phyloP scores from a whole-genome alignment of 2,329 filamentous ascomycete genomes.

The Trichoderma simmonsii region DNA sequence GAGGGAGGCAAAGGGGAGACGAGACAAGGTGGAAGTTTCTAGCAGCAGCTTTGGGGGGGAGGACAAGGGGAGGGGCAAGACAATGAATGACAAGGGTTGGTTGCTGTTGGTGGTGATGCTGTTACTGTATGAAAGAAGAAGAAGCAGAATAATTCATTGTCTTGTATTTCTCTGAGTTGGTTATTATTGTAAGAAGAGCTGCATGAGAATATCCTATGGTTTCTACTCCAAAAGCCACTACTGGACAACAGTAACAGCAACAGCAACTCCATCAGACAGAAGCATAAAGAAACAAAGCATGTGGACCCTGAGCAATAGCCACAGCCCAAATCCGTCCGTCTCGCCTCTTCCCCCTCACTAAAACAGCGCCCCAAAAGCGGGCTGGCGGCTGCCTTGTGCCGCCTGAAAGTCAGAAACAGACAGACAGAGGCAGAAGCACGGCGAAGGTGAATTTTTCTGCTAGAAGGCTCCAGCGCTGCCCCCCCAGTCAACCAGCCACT shows the following conservation, averaged over 20 bases:
- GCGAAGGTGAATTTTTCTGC: slow-evolving; percentile 12
- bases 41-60: background rate
- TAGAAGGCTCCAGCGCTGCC: slow-evolving; percentile 29
- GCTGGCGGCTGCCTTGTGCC: slow-evolving; percentile 11
- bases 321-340: background rate
- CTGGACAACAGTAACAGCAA: background rate
- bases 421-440: background rate
- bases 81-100: background rate
- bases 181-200: background rate
- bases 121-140: background rate
- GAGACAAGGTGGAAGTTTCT: slow-evolving; percentile 2
- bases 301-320: background rate
- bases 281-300: background rate
- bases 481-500: background rate
- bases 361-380: background rate
- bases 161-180: background rate
- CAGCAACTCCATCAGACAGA: background rate
- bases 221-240: background rate
- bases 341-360: background rate
- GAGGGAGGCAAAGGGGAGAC: background rate
- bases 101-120: background rate
- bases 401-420: background rate
- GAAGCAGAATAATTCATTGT: background rate
- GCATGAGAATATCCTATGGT: background rate
- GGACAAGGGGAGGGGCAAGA: background rate